Evolutionary conservation across 495 filamentous ascomycete genomes (phyloP), one percentile per base, ranked within the genome.

Genomic region (Paragyromitra xinjiangensis): DNA sequence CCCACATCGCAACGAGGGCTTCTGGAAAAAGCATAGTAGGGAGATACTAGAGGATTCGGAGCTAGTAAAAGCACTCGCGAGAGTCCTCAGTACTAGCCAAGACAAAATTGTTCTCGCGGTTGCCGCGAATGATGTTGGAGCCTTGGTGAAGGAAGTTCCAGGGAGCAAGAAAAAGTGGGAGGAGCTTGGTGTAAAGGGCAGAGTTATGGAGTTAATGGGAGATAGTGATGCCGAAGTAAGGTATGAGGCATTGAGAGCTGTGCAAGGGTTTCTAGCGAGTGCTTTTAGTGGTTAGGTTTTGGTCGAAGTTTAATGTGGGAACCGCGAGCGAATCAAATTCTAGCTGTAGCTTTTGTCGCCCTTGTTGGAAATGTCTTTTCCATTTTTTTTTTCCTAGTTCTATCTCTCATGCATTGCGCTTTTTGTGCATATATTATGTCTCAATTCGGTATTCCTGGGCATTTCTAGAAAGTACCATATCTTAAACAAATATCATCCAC

Each of bases 41-140:
- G 89, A 89, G 71, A 98, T 99, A 78, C 86, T 99, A 59, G 95
- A 99, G 34, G 88, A 92, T 64, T 91, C 90, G 84, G 93, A 94
- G 84, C 86, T 99, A 19, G 92, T 92, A 4, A 93, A 96, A 81
- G 97, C 97, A 51, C 87, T 99, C 84, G 85, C 87, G 39, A 94
- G 96, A 86, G 83, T 81, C 59, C n/a, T 82, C 44, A 64, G 26
- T 12, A 72, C 63, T n/a, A 81, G 75, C 34, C 59, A 69, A n/a
- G 96, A 98, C 84, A 98, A 97, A 86, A 92, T 95, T 80, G 95
- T 98, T 24, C 87, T 99, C 74, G 95, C 96, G 0, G 95, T 98
- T 83, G 96, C 91, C 24, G 98, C 94, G 84, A 98, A 98, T 81
- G 95, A 99, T 83, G 88, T 98, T 22, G 94, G 93, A 14, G 91